phyloP scores from a whole-genome alignment of 495 filamentous ascomycete genomes.

The Tuber melanosporum region DNA sequence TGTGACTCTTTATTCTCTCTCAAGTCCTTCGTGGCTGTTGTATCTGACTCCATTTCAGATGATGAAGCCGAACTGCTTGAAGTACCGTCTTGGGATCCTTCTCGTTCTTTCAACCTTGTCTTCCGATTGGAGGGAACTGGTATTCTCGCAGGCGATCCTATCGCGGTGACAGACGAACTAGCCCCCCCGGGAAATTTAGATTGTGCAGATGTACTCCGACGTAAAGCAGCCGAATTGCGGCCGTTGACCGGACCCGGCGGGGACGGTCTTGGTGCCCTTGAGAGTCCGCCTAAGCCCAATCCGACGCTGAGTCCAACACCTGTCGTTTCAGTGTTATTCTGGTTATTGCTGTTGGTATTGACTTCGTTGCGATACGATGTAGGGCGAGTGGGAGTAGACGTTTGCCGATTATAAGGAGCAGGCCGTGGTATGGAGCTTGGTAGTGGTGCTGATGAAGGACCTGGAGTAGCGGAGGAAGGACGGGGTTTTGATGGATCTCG shows the following conservation, averaged over 20 bases:
- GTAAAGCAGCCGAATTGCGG: constrained; percentile 10
- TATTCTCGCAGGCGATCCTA: constrained; percentile 1
- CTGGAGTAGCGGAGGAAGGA: constrained; percentile 5
- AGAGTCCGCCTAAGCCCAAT: constrained; percentile 7
- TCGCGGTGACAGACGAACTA: not conserved
- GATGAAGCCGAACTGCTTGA: not conserved
- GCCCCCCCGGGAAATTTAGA: not conserved
- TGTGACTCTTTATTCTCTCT: not conserved
- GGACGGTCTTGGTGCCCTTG: constrained; percentile 13
- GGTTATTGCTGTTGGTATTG: not conserved
- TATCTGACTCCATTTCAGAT: not conserved
- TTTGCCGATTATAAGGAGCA: constrained; percentile 4
- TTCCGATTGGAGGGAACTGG: not conserved
- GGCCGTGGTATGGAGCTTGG: constrained; percentile 15
- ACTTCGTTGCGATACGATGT: not conserved
- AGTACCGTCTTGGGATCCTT: not conserved
- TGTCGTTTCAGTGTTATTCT: constrained; percentile 2
- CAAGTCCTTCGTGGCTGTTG: not conserved
- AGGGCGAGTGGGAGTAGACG: constrained; percentile 1
- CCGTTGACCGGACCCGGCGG: constrained; percentile 9
- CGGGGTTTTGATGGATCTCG: constrained; percentile 21
- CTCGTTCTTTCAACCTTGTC: not conserved
- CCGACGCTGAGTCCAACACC: constrained; percentile 20
- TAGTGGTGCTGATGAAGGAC: not conserved
- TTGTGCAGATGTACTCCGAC: constrained; percentile 6